Evolutionary conservation across 805 yeast genomes (phyloP).

Genomic region (Barnettozyma sucrosica): DNA sequence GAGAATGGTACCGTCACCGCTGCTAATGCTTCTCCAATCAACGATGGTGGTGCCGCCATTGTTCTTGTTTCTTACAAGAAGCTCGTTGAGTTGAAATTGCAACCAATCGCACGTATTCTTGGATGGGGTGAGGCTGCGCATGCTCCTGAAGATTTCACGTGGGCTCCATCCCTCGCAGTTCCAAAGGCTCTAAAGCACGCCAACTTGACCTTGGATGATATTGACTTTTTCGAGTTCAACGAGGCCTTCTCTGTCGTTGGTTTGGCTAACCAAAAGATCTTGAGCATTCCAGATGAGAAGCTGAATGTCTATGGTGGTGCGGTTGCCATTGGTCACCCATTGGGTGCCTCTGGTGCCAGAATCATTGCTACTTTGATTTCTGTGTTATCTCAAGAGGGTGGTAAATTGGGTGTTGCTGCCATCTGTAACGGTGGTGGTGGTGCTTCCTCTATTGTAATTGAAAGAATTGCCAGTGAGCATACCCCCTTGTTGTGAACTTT

Average conservation of each 20-base stretch:
- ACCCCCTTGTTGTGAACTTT: conserved; percentile 13
- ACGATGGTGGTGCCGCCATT: conserved; percentile 98
- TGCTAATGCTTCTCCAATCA: conserved; percentile 92
- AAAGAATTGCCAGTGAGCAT: conserved; percentile 41
- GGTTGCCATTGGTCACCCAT: conserved; percentile 91
- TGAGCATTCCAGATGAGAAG: conserved; percentile 56
- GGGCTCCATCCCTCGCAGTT: conserved; percentile 91
- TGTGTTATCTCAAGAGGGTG: conserved; percentile 77
- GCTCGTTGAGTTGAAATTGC: conserved; percentile 78
- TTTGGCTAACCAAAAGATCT: conserved; percentile 73
- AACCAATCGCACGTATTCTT: conserved; percentile 80
- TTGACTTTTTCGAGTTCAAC: conserved; percentile 92
- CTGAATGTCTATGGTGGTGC: conserved; percentile 94
- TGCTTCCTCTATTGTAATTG: conserved; percentile 88
- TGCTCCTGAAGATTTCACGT: conserved; percentile 90
- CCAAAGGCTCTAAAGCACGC: conserved; percentile 96
- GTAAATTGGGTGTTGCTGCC: conserved; percentile 90
- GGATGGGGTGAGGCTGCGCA: conserved; percentile 99
- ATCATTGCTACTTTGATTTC: conserved; percentile 80
- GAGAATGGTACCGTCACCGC: conserved; percentile 96
- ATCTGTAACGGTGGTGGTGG: conserved; percentile 99
- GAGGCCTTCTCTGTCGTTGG: conserved; percentile 99
- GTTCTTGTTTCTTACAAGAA: conserved; percentile 80
- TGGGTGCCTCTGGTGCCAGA: conserved; percentile 96
- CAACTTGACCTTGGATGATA: conserved; percentile 51